These are phyloP conservation scores for Dryas drummondii DNA, from an alignment of 306 rosid genomes.

Conservation along the genomic window DNA sequence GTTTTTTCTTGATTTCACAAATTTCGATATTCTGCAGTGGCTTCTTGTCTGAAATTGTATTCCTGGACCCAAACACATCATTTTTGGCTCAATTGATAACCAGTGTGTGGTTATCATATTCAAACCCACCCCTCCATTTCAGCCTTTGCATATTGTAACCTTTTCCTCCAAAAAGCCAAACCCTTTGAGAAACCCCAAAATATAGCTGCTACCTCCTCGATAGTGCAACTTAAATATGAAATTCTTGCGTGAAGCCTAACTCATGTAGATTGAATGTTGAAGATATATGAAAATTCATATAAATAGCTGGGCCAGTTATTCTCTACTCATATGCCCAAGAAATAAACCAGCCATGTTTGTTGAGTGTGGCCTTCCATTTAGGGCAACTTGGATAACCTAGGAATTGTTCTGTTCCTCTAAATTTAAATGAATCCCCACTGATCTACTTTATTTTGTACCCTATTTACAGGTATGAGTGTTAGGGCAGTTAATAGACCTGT, in stretches of 20 bases:
- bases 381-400: neutral
- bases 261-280: neutral
- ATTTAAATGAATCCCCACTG: neutral
- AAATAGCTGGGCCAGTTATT: neutral
- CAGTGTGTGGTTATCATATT: no score
- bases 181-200: neutral
- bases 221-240: no score
- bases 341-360: neutral
- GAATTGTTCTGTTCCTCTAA: neutral
- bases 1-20: neutral
- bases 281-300: neutral
- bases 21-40: neutral
- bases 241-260: no score
- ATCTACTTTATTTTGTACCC: neutral
- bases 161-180: neutral
- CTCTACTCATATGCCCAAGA: neutral
- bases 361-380: neutral
- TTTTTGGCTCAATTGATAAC: no score
- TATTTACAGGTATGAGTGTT: conserved; percentile 60
- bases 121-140: neutral
- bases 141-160: neutral
- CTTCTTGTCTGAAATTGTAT: no score
- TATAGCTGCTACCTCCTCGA: no score
- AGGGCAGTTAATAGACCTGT: conserved; percentile 92
- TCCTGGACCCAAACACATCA: no score